phyloP scores from a whole-genome alignment of 148 eudicot species.

The Fallopia convolvulus region DNA sequence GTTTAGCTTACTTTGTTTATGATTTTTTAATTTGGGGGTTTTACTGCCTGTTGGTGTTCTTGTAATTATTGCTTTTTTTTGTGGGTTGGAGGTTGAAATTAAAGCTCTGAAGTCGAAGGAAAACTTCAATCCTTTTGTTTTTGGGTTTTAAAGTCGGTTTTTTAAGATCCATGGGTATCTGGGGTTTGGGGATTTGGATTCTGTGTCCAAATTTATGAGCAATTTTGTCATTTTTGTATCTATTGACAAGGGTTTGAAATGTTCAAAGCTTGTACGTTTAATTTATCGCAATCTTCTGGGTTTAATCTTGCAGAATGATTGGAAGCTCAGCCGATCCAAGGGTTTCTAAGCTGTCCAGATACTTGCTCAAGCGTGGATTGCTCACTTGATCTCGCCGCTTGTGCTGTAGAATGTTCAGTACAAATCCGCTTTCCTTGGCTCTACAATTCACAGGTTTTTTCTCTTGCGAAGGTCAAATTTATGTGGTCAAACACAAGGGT shows the following conservation, averaged over 20 bases:
- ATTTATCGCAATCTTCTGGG: constrained; percentile 9
- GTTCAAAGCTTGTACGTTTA: background rate
- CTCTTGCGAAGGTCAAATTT: constrained; percentile 17
- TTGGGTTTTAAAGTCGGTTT: background rate
- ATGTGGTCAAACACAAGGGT: constrained; percentile 28
- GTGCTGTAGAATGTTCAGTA: constrained; percentile 36
- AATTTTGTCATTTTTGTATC: background rate
- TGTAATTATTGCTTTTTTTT: background rate
- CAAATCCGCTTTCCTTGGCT: constrained; percentile 25
- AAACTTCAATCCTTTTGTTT: background rate
- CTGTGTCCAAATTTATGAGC: background rate
- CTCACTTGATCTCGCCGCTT: constrained; percentile 18
- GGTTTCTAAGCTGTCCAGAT: constrained; percentile 11
- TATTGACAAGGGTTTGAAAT: background rate
- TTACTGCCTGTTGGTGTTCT: background rate
- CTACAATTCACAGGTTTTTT: constrained; percentile 21
- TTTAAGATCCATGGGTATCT: constrained; percentile 7
- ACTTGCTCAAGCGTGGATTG: constrained; percentile 15
- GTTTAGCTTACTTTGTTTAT: background rate
- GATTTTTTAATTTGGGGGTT: background rate
- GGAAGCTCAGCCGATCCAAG: constrained; percentile 22
- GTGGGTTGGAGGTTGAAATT: background rate
- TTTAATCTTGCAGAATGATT: constrained; percentile 28
- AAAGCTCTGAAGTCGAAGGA: background rate
- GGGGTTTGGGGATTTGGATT: constrained; percentile 8